Percentiles rank a stretch among this genome's conserved stretches.
phyloP scores from a whole-genome alignment of 805 yeast species.

The Jamesozyma piceae region DNA sequence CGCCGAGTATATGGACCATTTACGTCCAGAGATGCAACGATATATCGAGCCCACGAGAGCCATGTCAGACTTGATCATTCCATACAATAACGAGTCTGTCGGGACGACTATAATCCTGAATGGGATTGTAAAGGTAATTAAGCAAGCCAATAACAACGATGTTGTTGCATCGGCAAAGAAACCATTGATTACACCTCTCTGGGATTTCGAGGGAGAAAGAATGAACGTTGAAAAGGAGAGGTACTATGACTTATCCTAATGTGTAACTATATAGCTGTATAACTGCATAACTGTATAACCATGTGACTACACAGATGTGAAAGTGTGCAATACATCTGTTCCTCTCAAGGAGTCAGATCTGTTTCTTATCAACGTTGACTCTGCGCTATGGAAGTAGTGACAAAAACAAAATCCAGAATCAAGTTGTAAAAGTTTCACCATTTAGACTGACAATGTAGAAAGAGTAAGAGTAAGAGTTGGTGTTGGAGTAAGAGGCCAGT shows the following conservation, averaged over 20 bases:
- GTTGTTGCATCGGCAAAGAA: neutral
- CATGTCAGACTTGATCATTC: constrained; percentile 27
- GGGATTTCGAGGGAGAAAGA: constrained; percentile 25
- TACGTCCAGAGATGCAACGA: constrained; percentile 26
- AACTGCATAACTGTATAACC: constrained; percentile 3
- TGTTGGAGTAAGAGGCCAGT: too few relatives aligned
- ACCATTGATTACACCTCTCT: constrained; percentile 10
- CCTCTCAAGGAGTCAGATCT: too few relatives aligned
- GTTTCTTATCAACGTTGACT: too few relatives aligned
- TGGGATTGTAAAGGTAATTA: constrained; percentile 26
- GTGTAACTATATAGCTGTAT: neutral
- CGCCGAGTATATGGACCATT: constrained; percentile 22
- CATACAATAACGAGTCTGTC: constrained; percentile 20
- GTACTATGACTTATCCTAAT: constrained; percentile 23
- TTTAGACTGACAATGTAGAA: too few relatives aligned
- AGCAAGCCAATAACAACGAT: constrained; percentile 11
- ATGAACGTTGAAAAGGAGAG: constrained; percentile 27
- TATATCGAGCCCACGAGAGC: constrained; percentile 26
- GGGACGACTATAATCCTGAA: constrained; percentile 26
- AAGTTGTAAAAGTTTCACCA: too few relatives aligned
- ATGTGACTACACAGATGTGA: neutral
- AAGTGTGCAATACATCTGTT: too few relatives aligned
- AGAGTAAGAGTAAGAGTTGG: too few relatives aligned
- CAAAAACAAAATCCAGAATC: too few relatives aligned
- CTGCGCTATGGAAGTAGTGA: too few relatives aligned